Conservation (phyloP, 2,329 filamentous ascomycete genomes). For the Arthroderma uncinatum region DNA sequence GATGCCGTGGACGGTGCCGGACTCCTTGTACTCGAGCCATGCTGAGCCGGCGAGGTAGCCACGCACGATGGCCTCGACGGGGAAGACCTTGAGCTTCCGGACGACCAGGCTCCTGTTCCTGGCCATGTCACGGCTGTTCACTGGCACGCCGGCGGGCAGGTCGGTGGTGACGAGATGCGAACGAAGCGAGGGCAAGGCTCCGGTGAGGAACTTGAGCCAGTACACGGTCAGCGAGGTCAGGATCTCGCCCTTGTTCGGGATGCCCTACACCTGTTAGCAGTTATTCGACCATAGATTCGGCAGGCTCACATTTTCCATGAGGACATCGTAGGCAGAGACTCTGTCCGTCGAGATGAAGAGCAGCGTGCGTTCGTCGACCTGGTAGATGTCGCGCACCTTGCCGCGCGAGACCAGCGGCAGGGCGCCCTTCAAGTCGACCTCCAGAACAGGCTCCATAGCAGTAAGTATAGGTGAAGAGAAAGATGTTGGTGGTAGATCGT, state of each 20-base stretch:
- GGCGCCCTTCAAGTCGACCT: constrained; percentile 34
- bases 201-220: constrained; percentile 55
- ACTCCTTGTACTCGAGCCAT: constrained; percentile 64
- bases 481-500: not conserved
- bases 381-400: constrained; percentile 76
- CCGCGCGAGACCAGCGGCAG: constrained; percentile 46
- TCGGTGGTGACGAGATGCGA: constrained; percentile 53
- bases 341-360: constrained; percentile 81
- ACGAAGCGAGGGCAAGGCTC: constrained; percentile 45
- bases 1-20: constrained; percentile 71
- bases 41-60: constrained; percentile 82
- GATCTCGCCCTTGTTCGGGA: constrained; percentile 56
- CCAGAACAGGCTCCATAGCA: constrained; percentile 16
- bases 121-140: constrained; percentile 42
- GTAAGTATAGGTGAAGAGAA: not conserved
- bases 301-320: constrained; percentile 61
- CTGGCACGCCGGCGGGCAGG: constrained; percentile 42
- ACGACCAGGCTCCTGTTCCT: constrained; percentile 66
- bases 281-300: constrained; percentile 29
- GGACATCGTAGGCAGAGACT: constrained; percentile 90
- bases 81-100: constrained; percentile 60
- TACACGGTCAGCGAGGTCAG: constrained; percentile 56
- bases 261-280: constrained; percentile 38
- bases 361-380: constrained; percentile 56
- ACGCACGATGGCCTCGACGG: constrained; percentile 74